Evolutionary conservation across 73 alveolate species (phyloP).

Genomic region (Uronychia setigera): DNA sequence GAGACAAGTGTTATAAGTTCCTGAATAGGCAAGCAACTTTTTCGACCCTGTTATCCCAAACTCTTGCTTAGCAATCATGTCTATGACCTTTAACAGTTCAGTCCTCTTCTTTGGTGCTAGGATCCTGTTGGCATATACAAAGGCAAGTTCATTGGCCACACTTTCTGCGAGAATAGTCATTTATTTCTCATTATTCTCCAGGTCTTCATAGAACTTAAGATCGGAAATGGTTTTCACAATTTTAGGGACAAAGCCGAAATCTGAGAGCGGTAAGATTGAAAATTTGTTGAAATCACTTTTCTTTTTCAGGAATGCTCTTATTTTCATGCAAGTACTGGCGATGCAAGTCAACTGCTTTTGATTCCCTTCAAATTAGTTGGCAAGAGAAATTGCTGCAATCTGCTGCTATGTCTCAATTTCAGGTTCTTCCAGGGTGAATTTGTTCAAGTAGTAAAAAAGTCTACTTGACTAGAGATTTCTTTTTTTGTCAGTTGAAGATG

Average conservation of each 20-base stretch:
- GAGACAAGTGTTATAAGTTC: neutral
- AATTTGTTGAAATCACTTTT: neutral
- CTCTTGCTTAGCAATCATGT: neutral
- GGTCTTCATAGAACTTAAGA: neutral
- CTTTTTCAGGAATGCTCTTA: constrained; percentile 25
- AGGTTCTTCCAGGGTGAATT: constrained; percentile 22
- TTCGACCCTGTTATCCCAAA: neutral
- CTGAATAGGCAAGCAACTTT: neutral
- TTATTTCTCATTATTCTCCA: neutral
- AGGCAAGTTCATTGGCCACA: constrained; percentile 1
- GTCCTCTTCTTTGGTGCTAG: neutral
- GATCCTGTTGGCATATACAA: neutral
- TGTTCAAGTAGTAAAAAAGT: constrained; percentile 42
- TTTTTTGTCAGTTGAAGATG: constrained; percentile 17
- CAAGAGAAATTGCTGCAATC: constrained; percentile 27
- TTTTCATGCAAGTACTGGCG: constrained; percentile 12
- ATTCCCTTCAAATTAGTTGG: constrained; percentile 9
- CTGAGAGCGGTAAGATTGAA: neutral
- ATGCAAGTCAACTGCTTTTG: constrained; percentile 31
- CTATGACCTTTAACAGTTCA: neutral
- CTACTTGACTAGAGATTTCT: constrained; percentile 6
- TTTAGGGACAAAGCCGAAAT: neutral
- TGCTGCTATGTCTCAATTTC: constrained; percentile 36
- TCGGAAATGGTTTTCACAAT: neutral
- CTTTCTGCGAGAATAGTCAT: neutral